Evolutionary conservation across 1,139 yeast genomes (phyloP).

Genomic region (Sugiyamaella xylanicola): DNA sequence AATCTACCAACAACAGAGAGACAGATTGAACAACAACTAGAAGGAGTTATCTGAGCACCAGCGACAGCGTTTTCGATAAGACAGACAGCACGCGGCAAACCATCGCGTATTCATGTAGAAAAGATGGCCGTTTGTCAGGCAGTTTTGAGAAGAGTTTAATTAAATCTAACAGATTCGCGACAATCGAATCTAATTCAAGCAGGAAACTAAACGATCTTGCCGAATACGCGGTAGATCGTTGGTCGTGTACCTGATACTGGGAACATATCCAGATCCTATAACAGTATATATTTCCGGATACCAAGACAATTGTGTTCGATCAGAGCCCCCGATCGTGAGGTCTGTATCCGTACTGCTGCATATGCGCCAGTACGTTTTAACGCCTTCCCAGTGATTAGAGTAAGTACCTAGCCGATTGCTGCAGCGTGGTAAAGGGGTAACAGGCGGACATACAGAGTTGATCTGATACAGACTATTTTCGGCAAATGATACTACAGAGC

Average conservation of each 20-base stretch:
- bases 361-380: not conserved
- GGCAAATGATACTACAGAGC: not conserved
- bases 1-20: not conserved
- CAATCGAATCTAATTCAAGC: not conserved
- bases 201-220: not conserved
- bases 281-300: not conserved
- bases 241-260: not conserved
- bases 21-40: too few relatives aligned
- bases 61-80: too few relatives aligned
- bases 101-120: not conserved
- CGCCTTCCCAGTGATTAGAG: not conserved
- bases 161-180: constrained; percentile 1
- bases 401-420: not conserved
- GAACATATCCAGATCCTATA: not conserved
- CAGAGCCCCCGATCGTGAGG: not conserved
- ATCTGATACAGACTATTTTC: not conserved
- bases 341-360: not conserved
- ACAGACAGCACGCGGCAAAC: too few relatives aligned
- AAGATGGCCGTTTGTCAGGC: not conserved
- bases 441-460: not conserved
- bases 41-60: too few relatives aligned
- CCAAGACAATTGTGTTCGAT: not conserved
- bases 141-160: not conserved
- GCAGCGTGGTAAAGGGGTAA: not conserved
- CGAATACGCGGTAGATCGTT: not conserved